A percentile compares a stretch with the other conserved stretches of the same genome.
Evolutionary conservation across 2,329 filamentous ascomycete species (phyloP).

Genomic region (Clarireedia sp.): DNA sequence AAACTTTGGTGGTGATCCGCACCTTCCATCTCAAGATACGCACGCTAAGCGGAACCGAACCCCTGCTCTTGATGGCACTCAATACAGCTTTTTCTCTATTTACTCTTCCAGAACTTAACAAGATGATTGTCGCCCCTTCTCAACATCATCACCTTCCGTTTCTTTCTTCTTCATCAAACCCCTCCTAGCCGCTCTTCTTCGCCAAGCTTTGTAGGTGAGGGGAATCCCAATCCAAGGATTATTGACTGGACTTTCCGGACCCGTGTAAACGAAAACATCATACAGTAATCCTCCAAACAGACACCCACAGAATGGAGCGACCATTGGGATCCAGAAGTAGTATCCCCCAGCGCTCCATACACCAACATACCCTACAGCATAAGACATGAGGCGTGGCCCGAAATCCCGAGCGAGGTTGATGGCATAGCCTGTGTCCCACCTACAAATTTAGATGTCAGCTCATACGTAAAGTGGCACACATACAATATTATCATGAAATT

Average conservation of each 20-base stretch:
- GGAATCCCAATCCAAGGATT: constrained; percentile 53
- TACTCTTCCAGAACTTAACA: not conserved
- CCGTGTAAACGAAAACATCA: constrained; percentile 61
- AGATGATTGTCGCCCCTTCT: not conserved
- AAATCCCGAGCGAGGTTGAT: constrained; percentile 69
- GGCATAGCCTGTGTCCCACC: constrained; percentile 70
- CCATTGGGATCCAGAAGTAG: constrained; percentile 72
- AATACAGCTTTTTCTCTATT: too few relatives aligned
- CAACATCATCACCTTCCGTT: not conserved
- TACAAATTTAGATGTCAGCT: constrained; percentile 1
- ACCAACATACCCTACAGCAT: constrained; percentile 66
- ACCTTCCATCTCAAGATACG: too few relatives aligned
- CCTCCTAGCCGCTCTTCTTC: constrained; percentile 8
- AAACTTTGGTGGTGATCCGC: too few relatives aligned
- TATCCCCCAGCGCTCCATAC: constrained; percentile 51
- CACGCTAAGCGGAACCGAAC: too few relatives aligned
- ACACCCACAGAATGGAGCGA: constrained; percentile 60
- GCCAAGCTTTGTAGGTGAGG: constrained; percentile 3
- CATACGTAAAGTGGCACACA: not conserved
- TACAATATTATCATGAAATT: not conserved
- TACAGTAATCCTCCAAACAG: constrained; percentile 59
- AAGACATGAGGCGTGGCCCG: constrained; percentile 58
- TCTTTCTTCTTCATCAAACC: not conserved
- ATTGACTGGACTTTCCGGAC: constrained; percentile 59
- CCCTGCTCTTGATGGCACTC: too few relatives aligned